These are phyloP conservation scores for Trifolium dubium DNA, from an alignment of 306 rosid genomes.

Conservation along the genomic window DNA sequence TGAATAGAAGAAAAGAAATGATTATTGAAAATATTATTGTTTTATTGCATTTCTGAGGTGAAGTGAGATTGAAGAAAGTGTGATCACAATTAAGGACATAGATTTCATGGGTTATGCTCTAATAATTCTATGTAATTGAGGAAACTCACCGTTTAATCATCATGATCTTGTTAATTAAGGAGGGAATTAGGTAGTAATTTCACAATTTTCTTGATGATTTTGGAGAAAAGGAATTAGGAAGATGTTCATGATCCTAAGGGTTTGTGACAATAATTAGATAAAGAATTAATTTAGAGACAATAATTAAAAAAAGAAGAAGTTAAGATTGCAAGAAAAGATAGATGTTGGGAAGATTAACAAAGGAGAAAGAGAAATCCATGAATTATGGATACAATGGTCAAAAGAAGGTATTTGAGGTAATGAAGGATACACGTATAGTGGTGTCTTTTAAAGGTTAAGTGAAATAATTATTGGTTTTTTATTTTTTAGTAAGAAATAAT, in stretches of 20 bases:
- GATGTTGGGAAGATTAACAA: background rate
- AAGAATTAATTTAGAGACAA: background rate
- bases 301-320: background rate
- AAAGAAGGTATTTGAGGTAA: background rate
- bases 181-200: background rate
- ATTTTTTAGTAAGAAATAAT: too few relatives aligned
- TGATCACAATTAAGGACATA: background rate
- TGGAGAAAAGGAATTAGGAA: background rate
- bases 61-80: constrained; percentile 15
- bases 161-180: background rate
- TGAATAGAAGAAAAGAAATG: too few relatives aligned
- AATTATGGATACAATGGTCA: background rate
- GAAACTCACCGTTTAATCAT: background rate
- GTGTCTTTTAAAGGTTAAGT: background rate
- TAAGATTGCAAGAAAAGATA: background rate
- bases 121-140: background rate
- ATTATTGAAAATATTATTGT: too few relatives aligned
- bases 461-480: background rate
- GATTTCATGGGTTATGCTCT: background rate
- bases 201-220: background rate
- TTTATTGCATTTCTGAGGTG: background rate
- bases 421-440: background rate
- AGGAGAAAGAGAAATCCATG: background rate
- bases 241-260: background rate
- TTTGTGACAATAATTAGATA: background rate